These are phyloP conservation scores for Plasmopara halstedii DNA, from an alignment of 352 stramenopile species.

Conservation along the genomic window DNA sequence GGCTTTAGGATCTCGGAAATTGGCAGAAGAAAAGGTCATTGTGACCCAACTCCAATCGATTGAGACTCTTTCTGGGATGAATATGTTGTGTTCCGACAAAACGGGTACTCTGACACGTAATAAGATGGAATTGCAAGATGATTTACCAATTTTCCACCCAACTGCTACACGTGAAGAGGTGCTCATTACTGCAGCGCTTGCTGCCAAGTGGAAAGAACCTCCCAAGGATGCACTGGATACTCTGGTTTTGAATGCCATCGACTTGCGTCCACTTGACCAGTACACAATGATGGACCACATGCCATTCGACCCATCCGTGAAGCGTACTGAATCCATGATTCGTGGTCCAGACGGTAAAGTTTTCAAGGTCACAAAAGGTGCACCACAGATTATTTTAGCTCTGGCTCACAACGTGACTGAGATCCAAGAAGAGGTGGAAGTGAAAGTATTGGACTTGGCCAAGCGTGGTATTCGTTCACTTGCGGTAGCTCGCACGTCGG, in stretches of 20 bases:
- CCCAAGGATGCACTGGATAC: constrained; percentile 92
- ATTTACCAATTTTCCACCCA: constrained; percentile 82
- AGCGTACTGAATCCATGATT: constrained; percentile 91
- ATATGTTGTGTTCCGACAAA: constrained; percentile 95
- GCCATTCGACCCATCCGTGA: constrained; percentile 80
- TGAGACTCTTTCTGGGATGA: constrained; percentile 90
- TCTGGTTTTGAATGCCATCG: constrained; percentile 83
- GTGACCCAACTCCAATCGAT: constrained; percentile 88
- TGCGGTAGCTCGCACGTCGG: constrained; percentile 76
- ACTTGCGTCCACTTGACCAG: constrained; percentile 73
- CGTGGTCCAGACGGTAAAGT: constrained; percentile 59
- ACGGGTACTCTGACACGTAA: constrained; percentile 93
- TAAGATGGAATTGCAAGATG: constrained; percentile 91
- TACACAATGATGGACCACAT: constrained; percentile 79
- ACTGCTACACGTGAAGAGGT: constrained; percentile 81
- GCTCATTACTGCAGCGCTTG: constrained; percentile 86
- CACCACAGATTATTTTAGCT: constrained; percentile 89
- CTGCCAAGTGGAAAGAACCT: constrained; percentile 92
- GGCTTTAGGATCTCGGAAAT: constrained; percentile 85
- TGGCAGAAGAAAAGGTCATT: constrained; percentile 90
- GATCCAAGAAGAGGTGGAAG: constrained; percentile 79
- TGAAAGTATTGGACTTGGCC: constrained; percentile 85
- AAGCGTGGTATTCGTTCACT: constrained; percentile 83
- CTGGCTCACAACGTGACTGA: constrained; percentile 68
- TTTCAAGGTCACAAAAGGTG: constrained; percentile 93